Percentiles rank a stretch among this genome's conserved stretches.
phyloP scores from a whole-genome alignment of 2,329 filamentous ascomycete species.

The Leptodontidium sp. region DNA sequence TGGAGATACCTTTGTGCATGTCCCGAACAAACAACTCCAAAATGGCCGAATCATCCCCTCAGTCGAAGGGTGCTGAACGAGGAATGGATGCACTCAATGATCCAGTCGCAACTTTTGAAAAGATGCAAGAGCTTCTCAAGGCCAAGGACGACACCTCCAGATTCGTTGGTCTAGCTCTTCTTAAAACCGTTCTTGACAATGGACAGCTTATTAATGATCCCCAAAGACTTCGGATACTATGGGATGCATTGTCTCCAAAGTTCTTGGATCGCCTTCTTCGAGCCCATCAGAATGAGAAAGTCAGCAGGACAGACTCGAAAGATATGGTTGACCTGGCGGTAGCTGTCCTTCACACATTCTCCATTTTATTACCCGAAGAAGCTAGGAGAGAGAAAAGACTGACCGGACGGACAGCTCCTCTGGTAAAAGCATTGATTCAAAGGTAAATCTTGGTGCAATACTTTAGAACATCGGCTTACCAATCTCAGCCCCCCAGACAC shows the following conservation, averaged over 20 bases:
- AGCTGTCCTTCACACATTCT: constrained; percentile 69
- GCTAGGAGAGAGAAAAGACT: constrained; percentile 56
- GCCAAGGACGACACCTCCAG: constrained; percentile 72
- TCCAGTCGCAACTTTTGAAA: constrained; percentile 50
- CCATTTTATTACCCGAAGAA: constrained; percentile 61
- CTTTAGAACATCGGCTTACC: constrained; percentile 14
- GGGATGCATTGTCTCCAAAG: constrained; percentile 66
- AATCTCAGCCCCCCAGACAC: constrained; percentile 59
- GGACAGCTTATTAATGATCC: constrained; percentile 59
- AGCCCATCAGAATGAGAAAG: constrained; percentile 54
- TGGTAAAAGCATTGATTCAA: constrained; percentile 61
- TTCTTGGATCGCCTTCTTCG: constrained; percentile 71
- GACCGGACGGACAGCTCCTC: constrained; percentile 59
- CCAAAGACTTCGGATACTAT: constrained; percentile 57
- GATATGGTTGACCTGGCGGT: constrained; percentile 71
- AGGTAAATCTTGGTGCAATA: constrained; percentile 52
- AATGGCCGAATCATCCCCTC: constrained; percentile 19
- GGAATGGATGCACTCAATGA: constrained; percentile 25
- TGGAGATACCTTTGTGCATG: background rate
- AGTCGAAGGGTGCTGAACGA: background rate
- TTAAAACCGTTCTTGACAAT: constrained; percentile 72
- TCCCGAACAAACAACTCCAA: background rate
- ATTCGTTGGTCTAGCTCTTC: constrained; percentile 72
- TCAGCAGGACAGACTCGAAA: constrained; percentile 54
- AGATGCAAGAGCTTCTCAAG: constrained; percentile 63